Base-by-base conservation (phyloP, 169 alveolate species). In the Plasmodium malariae region DNA sequence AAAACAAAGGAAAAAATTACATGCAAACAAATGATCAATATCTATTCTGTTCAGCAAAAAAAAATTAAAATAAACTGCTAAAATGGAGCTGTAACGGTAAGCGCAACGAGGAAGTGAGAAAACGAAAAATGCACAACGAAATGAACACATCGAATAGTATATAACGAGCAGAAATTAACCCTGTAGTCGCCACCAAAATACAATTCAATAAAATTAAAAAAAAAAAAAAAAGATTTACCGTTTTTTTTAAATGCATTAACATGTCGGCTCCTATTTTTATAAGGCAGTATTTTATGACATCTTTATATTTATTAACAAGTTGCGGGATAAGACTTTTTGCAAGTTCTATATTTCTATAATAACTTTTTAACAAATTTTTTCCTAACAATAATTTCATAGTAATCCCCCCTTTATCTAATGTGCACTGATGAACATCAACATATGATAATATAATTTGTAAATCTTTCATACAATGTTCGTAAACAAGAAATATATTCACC, bases 361-460 rank as follows among this genome's bases (percentile, higher is more conserved):
- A 88, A 45, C 93, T 88, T 26, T 26, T 68, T 54, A 93, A 34
- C 45, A 95, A 94, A 43, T 87, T 92, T 14, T 76, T 89, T 57
- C 95, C 96, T 74, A 95, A 65, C 17, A 95, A 62, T 19, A 86
- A 70, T 73, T 93, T 92, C 92, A 95, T 60, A 57, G 89, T 93
- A 48, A 88, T 86, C 24, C 96, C 96, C 21, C 96, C 96, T 62
- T 91, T 88, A 54, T 70, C 95, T 34, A 95, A 87, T 57, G 95
- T 92, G 51, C 94, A 93, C 73, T 94, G 95, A 88, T 95, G 97
- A 48, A 93, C 97, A 71, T 94, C 97, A n/a, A 95, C 95, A 89
- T 93, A 95, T 2, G 97, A 94, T 48, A 93, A 89, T 68, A 94
- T 57, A 30, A 94, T 92, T 83, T 95, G 96, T 32, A 95, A 72